A percentile compares a stretch with the other conserved stretches of the same genome.
These are phyloP conservation scores for Vitis labrusca DNA, from an alignment of 164 flowering plant species.

Conservation along the genomic window DNA sequence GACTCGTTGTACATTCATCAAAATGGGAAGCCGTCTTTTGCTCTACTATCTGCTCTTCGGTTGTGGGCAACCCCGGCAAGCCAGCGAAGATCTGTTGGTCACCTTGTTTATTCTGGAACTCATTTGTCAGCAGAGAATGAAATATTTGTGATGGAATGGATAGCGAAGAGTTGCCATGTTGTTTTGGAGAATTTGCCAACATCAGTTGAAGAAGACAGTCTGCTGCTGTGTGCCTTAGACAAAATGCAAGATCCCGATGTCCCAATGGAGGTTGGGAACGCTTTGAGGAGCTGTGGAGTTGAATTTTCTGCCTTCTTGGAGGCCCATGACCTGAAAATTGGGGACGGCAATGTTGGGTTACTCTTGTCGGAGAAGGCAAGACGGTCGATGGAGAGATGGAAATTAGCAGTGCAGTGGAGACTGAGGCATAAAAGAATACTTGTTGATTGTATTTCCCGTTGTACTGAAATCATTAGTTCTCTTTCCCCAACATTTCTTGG, in stretches of 20 bases:
- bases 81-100: slow-evolving; percentile 56
- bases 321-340: slow-evolving; percentile 19
- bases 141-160: slow-evolving; percentile 53
- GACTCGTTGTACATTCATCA: slow-evolving; percentile 66
- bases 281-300: slow-evolving; percentile 14
- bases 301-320: slow-evolving; percentile 50
- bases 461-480: slow-evolving; percentile 20
- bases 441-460: slow-evolving; percentile 51
- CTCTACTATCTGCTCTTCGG: slow-evolving; percentile 70
- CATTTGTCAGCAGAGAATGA: slow-evolving; percentile 71
- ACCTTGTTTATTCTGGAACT: slow-evolving; percentile 74
- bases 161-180: slow-evolving; percentile 39
- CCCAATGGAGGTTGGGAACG: slow-evolving; percentile 17
- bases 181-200: slow-evolving; percentile 56
- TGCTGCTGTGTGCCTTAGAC: slow-evolving; percentile 40
- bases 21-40: slow-evolving; percentile 84
- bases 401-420: slow-evolving; percentile 85
- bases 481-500: no score
- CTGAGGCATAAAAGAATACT: slow-evolving; percentile 62
- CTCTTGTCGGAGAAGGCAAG: slow-evolving; percentile 27
- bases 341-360: slow-evolving; percentile 4
- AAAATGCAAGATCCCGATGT: slow-evolving; percentile 23
- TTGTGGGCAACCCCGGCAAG: slow-evolving; percentile 66
- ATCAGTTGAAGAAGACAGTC: slow-evolving; percentile 54
- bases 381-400: slow-evolving; percentile 58